Conservation (phyloP, 805 yeast genomes). For the Isabelozyma rhagii region DNA sequence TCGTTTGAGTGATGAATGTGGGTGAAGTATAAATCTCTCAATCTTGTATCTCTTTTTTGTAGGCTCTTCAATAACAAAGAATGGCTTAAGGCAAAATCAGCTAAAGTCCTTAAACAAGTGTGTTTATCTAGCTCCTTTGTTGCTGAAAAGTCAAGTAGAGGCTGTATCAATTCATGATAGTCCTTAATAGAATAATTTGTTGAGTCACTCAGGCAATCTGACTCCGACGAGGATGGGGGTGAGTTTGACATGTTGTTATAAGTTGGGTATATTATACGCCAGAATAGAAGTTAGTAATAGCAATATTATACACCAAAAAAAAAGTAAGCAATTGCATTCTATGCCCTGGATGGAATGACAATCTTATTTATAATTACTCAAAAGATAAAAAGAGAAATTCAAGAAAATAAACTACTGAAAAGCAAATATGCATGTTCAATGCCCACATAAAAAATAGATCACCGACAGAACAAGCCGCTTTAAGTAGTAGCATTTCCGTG, state of each 20-base stretch:
- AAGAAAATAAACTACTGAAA: no score
- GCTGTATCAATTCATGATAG: constrained; percentile 14
- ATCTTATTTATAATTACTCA: no score
- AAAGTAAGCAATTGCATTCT: no score
- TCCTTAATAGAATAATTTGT: constrained; percentile 14
- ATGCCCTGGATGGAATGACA: no score
- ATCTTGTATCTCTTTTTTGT: constrained; percentile 21
- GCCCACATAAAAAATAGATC: no score
- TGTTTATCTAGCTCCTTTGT: constrained; percentile 14
- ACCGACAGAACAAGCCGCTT: no score
- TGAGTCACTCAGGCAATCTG: constrained; percentile 5
- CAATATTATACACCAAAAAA: no score
- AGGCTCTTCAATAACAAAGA: constrained; percentile 14
- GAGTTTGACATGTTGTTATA: neutral
- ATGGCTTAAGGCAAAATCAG: constrained; percentile 23
- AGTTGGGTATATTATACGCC: neutral
- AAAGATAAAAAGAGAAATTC: no score
- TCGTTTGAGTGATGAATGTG: neutral
- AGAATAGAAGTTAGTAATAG: no score
- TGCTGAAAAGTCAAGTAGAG: constrained; percentile 12
- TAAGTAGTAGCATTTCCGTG: no score
- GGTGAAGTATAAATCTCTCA: constrained; percentile 13
- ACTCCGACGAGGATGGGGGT: neutral
- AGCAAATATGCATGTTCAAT: no score
- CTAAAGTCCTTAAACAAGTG: constrained; percentile 18